These are phyloP conservation scores for Cytidiella melzeri DNA, from an alignment of 768 basidiomycete species.

Conservation along the genomic window DNA sequence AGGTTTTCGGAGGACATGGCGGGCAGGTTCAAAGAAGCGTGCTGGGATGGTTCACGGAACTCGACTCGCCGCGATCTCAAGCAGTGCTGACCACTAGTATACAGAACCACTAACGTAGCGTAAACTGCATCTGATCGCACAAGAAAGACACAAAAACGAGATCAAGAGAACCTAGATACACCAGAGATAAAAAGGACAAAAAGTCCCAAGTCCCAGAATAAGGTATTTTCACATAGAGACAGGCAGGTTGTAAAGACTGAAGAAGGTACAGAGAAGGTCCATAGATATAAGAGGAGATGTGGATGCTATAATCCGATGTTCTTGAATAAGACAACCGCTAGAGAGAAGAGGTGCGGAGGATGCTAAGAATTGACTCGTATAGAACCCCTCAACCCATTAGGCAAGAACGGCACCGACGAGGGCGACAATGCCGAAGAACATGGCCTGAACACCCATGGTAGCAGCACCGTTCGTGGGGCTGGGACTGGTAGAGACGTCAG, in stretches of 20 bases:
- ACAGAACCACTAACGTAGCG: background rate
- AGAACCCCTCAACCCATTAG: constrained; percentile 12
- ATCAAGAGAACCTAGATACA: background rate
- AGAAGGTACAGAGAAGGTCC: constrained; percentile 8
- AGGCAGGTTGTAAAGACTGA: constrained; percentile 11
- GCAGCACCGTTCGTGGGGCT: constrained; percentile 27
- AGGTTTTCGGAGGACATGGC: background rate
- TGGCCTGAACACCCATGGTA: constrained; percentile 22
- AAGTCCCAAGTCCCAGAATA: background rate
- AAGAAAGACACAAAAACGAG: background rate
- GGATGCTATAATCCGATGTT: background rate
- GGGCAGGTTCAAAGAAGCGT: background rate
- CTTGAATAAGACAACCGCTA: background rate
- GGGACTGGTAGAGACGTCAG: constrained; percentile 17
- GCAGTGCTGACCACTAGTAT: background rate
- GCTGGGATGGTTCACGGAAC: background rate
- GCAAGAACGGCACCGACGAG: constrained; percentile 32
- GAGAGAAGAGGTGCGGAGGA: background rate
- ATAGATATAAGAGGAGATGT: background rate
- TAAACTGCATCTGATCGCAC: background rate
- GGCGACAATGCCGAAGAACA: constrained; percentile 30
- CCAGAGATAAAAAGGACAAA: background rate
- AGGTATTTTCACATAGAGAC: constrained; percentile 8
- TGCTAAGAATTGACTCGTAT: too few species aligned
- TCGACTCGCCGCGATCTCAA: too few species aligned